Evolutionary conservation across 1,284 basidiomycete species (phyloP).

Genomic region (Austropuccinia psidii): DNA sequence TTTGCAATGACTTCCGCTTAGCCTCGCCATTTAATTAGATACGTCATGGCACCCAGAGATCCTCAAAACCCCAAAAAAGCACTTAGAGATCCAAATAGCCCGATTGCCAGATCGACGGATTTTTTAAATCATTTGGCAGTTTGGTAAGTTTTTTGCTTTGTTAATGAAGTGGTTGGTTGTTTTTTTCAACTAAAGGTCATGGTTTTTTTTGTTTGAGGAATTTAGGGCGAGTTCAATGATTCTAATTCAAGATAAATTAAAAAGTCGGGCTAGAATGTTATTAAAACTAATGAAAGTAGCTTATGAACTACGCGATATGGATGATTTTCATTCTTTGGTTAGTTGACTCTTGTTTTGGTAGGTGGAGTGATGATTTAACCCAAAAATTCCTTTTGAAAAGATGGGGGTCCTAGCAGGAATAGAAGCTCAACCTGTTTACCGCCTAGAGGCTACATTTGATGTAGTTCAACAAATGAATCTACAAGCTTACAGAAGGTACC

Average conservation of each 20-base stretch:
- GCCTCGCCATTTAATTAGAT: constrained; percentile 45
- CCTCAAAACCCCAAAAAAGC: constrained; percentile 41
- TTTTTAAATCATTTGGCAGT: constrained; percentile 44
- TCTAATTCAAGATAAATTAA: constrained; percentile 43
- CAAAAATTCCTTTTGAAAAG: background rate
- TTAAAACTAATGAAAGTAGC: constrained; percentile 45
- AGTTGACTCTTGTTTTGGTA: background rate
- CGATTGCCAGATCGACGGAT: constrained; percentile 41
- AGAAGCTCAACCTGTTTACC: constrained; percentile 44
- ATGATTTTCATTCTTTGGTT: constrained; percentile 45
- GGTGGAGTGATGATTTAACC: background rate
- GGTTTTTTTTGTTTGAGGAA: constrained; percentile 34
- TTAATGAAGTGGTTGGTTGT: background rate
- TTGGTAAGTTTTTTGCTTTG: constrained; percentile 39
- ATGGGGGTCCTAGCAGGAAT: constrained; percentile 45
- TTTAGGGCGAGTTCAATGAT: constrained; percentile 44
- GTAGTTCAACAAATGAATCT: constrained; percentile 40
- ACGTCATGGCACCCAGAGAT: constrained; percentile 42
- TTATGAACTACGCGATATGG: constrained; percentile 41
- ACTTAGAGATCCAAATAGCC: constrained; percentile 39
- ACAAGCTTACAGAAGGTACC: constrained; percentile 41
- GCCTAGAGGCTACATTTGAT: constrained; percentile 41
- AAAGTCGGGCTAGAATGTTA: constrained; percentile 40
- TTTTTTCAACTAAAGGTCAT: background rate
- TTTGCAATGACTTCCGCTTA: constrained; percentile 11